A percentile compares a stretch with the other conserved stretches of the same genome.
These are phyloP conservation scores for Pichia californica DNA, from an alignment of 805 yeast species.

Conservation along the genomic window DNA sequence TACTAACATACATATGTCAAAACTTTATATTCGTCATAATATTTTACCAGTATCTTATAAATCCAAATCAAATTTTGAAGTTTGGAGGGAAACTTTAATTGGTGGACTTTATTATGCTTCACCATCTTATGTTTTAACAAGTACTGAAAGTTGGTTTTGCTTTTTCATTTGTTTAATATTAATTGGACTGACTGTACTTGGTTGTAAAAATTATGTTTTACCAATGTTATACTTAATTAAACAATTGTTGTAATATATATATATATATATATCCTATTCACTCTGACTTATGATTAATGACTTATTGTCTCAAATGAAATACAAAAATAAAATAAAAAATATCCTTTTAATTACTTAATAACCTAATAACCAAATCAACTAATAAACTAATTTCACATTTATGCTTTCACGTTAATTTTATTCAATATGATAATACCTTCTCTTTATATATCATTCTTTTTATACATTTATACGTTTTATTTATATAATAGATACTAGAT, in stretches of 20 bases:
- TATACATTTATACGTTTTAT: neutral
- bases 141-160: conserved; percentile 1
- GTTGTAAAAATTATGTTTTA: conserved; percentile 7
- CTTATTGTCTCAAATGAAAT: no score
- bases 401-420: no score
- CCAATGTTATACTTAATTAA: conserved; percentile 5
- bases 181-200: neutral
- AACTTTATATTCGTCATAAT: conserved; percentile 3
- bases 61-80: neutral
- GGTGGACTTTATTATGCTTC: conserved; percentile 3
- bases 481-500: no score
- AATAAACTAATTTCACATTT: neutral
- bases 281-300: no score
- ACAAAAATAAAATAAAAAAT: no score
- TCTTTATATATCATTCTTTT: no score
- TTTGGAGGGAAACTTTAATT: neutral
- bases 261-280: neutral
- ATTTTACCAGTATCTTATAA: neutral
- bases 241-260: neutral
- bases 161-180: neutral
- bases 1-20: conserved; percentile 1
- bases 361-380: no score
- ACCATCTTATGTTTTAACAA: neutral
- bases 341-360: no score
- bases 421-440: no score